phyloP scores from a whole-genome alignment of 768 basidiomycete genomes.

The Xanthoconium stramineum region DNA sequence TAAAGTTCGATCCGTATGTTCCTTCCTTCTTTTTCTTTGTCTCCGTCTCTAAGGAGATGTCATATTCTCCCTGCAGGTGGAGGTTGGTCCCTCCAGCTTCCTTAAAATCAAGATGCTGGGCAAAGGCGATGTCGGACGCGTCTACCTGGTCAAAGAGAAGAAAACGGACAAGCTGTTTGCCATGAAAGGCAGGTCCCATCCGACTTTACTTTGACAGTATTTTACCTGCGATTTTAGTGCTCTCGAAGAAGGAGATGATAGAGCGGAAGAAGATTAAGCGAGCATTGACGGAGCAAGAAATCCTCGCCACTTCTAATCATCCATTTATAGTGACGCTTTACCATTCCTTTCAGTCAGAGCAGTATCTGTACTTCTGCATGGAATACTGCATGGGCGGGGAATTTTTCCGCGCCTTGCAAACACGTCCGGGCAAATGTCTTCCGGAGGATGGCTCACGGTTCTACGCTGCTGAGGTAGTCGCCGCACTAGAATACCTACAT shows the following conservation, averaged over 20 bases:
- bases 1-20: conserved; percentile 80
- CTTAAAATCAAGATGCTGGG: conserved; percentile 97
- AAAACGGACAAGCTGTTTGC: conserved; percentile 94
- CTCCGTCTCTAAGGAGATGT: background rate
- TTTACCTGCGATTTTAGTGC: conserved; percentile 53
- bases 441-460: conserved; percentile 94
- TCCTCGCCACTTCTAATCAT: conserved; percentile 96
- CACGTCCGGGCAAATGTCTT: conserved; percentile 94
- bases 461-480: conserved; percentile 98
- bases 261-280: conserved; percentile 99
- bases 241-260: conserved; percentile 99
- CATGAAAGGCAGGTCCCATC: conserved; percentile 84
- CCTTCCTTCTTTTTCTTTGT: background rate
- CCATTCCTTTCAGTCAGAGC: conserved; percentile 98
- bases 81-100: conserved; percentile 93
- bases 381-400: conserved; percentile 99
- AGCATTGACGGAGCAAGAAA: conserved; percentile 97
- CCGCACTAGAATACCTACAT: conserved; percentile 97
- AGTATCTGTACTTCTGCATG: conserved; percentile 98
- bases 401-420: conserved; percentile 97
- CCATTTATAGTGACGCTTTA: conserved; percentile 99
- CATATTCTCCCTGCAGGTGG: conserved; percentile 53
- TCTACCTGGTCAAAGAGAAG: conserved; percentile 98
- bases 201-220: background rate
- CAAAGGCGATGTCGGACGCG: conserved; percentile 97